Evolutionary conservation across 2,329 filamentous ascomycete genomes (phyloP).

Genomic region (Pseudopyricularia cyperi): DNA sequence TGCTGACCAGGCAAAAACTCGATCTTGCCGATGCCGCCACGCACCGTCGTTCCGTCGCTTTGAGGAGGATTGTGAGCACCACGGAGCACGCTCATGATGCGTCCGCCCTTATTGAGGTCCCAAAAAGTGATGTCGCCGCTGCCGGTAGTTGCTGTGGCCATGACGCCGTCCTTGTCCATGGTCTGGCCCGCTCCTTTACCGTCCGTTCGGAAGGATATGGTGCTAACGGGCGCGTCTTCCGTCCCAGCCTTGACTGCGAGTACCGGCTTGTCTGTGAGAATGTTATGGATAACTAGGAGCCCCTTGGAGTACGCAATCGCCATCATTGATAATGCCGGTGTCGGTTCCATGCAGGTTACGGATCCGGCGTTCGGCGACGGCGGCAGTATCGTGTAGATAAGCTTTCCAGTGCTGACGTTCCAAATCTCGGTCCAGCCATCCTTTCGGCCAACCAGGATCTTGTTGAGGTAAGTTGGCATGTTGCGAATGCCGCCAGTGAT

Average conservation of each 20-base stretch:
- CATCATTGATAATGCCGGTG: slow-evolving; percentile 71
- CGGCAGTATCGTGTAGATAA: slow-evolving; percentile 81
- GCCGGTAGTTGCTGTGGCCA: slow-evolving; percentile 73
- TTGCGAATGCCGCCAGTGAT: slow-evolving; percentile 70
- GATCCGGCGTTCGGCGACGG: slow-evolving; percentile 59
- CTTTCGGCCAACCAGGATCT: slow-evolving; percentile 75
- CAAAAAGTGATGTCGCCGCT: slow-evolving; percentile 89
- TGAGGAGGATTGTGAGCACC: slow-evolving; percentile 75
- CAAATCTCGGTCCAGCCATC: slow-evolving; percentile 93
- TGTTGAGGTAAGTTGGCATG: slow-evolving; percentile 94
- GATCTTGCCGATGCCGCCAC: slow-evolving; percentile 71
- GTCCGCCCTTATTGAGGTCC: slow-evolving; percentile 84
- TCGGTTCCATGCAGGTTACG: slow-evolving; percentile 78
- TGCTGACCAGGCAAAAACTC: slow-evolving; percentile 86
- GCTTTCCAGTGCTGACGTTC: slow-evolving; percentile 86
- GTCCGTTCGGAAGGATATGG: slow-evolving; percentile 84
- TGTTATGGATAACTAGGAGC: slow-evolving; percentile 66
- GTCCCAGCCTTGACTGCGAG: slow-evolving; percentile 56
- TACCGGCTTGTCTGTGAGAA: slow-evolving; percentile 62
- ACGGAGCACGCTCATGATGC: slow-evolving; percentile 74
- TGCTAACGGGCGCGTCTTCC: slow-evolving; percentile 55
- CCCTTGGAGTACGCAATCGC: slow-evolving; percentile 81
- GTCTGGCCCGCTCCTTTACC: slow-evolving; percentile 79
- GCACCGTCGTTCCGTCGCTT: slow-evolving; percentile 36
- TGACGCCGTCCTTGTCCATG: slow-evolving; percentile 73